phyloP scores from a whole-genome alignment of 2,329 filamentous ascomycete genomes.

The Penicillium sp. region DNA sequence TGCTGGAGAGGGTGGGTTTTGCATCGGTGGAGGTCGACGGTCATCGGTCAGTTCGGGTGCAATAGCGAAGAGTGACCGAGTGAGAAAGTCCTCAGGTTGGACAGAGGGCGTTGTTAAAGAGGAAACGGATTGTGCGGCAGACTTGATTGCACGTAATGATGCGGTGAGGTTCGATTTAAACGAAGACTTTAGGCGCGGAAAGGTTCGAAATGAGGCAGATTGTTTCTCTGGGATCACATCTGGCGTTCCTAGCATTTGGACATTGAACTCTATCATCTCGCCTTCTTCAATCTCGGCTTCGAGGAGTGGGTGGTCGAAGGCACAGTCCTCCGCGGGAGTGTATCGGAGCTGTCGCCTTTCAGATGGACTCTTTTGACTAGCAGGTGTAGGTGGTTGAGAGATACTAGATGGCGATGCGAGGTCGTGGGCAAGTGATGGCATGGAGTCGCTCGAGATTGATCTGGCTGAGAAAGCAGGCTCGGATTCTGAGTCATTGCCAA shows the following conservation, averaged over 20 bases:
- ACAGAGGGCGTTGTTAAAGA: constrained; percentile 55
- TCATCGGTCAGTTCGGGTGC: constrained; percentile 62
- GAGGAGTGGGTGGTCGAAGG: constrained; percentile 59
- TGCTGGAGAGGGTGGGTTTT: constrained; percentile 56
- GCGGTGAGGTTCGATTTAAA: constrained; percentile 67
- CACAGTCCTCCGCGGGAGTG: constrained; percentile 57
- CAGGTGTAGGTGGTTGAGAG: constrained; percentile 45
- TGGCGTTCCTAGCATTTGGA: constrained; percentile 10
- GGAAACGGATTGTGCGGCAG: constrained; percentile 62
- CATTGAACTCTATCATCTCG: constrained; percentile 22
- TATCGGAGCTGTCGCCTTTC: constrained; percentile 50
- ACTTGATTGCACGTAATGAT: constrained; percentile 62
- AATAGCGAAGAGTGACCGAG: constrained; percentile 57
- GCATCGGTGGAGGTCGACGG: constrained; percentile 57
- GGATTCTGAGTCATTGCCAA: constrained; percentile 45
- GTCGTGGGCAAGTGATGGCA: constrained; percentile 54
- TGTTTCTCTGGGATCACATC: constrained; percentile 16
- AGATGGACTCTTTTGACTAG: constrained; percentile 36
- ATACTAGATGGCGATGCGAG: constrained; percentile 51
- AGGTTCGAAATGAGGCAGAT: constrained; percentile 31
- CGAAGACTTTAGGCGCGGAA: constrained; percentile 48
- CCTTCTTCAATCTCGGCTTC: constrained; percentile 32
- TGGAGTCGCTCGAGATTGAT: constrained; percentile 60
- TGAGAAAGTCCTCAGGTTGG: constrained; percentile 61
- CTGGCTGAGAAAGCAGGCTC: constrained; percentile 47